Conservation (phyloP, 139 green algal species). For the Marvania coccoides region DNA sequence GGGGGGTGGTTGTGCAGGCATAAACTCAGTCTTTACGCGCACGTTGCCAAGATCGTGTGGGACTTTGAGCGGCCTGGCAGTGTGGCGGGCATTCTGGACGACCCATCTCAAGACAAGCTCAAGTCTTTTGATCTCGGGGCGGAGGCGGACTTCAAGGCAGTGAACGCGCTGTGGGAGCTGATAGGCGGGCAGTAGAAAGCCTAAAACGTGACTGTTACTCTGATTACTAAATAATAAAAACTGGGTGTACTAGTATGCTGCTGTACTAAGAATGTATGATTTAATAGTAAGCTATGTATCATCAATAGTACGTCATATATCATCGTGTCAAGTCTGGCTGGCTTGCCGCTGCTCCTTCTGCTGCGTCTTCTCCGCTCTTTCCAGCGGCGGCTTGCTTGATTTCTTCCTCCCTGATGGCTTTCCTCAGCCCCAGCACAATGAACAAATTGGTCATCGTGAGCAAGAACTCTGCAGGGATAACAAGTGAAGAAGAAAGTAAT, state of each 20-base stretch:
- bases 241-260: no score
- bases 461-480: conserved; percentile 90
- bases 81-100: conserved; percentile 34
- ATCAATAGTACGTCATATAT: no score
- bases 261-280: no score
- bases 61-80: conserved; percentile 20
- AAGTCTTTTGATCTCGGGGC: conserved; percentile 20
- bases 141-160: neutral
- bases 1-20: conserved; percentile 27
- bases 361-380: neutral
- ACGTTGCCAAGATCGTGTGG: conserved; percentile 56
- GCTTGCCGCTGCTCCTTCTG: neutral
- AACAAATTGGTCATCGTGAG: conserved; percentile 96
- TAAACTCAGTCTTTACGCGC: conserved; percentile 49
- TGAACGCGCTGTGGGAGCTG: conserved; percentile 24
- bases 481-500: no score
- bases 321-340: no score
- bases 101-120: conserved; percentile 5
- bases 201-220: no score
- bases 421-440: conserved; percentile 59
- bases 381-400: conserved; percentile 7
- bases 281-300: no score
- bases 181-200: conserved; percentile 10
- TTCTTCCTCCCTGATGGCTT: conserved; percentile 41
- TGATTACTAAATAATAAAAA: no score